These are phyloP conservation scores for Esteya vermicola DNA, from an alignment of 2,329 filamentous ascomycete genomes.

Conservation along the genomic window DNA sequence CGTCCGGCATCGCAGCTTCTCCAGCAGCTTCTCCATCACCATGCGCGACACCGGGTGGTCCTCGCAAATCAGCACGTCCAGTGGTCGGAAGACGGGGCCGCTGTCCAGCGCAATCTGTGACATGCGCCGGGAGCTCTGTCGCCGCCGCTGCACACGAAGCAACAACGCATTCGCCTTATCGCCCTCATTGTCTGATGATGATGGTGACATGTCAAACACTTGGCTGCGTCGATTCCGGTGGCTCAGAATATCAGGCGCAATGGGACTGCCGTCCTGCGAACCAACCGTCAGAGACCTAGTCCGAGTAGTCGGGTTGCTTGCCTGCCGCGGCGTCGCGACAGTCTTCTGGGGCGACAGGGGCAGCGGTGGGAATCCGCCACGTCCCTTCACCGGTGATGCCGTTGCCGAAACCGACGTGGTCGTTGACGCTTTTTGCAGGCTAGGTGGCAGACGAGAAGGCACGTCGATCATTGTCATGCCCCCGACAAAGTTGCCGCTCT, in stretches of 20 bases:
- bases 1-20: conserved; percentile 88
- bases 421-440: conserved; percentile 45
- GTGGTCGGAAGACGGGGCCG: conserved; percentile 74
- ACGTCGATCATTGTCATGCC: too few relatives aligned
- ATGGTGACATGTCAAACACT: conserved; percentile 91
- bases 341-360: conserved; percentile 50
- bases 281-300: conserved; percentile 85
- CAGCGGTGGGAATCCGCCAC: conserved; percentile 31
- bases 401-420: conserved; percentile 24
- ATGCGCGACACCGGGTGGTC: conserved; percentile 93
- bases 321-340: conserved; percentile 44
- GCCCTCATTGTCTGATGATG: conserved; percentile 93
- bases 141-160: conserved; percentile 77
- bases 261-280: conserved; percentile 78
- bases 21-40: conserved; percentile 97
- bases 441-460: conserved; percentile 46
- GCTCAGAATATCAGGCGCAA: conserved; percentile 52
- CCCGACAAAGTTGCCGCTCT: conserved; percentile 39
- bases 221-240: conserved; percentile 89
- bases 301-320: conserved; percentile 48
- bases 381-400: conserved; percentile 35
- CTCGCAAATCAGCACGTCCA: conserved; percentile 93
- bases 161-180: conserved; percentile 67
- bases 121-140: conserved; percentile 89
- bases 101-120: conserved; percentile 72